Percentiles rank a stretch among this genome's conserved stretches.
phyloP scores from a whole-genome alignment of 179 eudicot species.

The Actinidia chinensis region DNA sequence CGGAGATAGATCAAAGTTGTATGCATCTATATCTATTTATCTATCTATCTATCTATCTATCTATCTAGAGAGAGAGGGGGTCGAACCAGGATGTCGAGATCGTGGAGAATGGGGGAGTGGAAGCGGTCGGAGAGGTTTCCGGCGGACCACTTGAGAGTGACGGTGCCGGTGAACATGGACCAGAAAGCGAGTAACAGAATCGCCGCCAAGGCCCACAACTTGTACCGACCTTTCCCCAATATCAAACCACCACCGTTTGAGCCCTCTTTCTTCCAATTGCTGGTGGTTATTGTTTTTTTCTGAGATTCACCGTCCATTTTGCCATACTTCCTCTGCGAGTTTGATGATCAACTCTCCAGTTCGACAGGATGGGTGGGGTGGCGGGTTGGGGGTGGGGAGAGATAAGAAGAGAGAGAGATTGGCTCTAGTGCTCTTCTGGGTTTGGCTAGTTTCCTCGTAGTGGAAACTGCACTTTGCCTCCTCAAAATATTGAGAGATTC shows the following conservation, averaged over 20 bases:
- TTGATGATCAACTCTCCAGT: background rate
- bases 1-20: too few species aligned
- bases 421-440: background rate
- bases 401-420: background rate
- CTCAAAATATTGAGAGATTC: too few species aligned
- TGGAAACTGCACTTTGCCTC: too few species aligned
- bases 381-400: background rate
- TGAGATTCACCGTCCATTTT: conserved; percentile 18
- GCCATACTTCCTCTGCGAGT: background rate
- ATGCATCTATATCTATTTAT: background rate
- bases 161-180: conserved; percentile 62
- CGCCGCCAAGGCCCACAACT: conserved; percentile 47
- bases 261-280: conserved; percentile 22
- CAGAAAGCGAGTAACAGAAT: conserved; percentile 50
- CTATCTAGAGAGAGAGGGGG: background rate
- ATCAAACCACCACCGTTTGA: conserved; percentile 6
- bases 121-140: conserved; percentile 27
- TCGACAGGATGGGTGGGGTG: background rate
- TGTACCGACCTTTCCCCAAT: conserved; percentile 40
- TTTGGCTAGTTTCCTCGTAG: background rate
- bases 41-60: background rate
- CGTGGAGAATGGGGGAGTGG: conserved; percentile 31
- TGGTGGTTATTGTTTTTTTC: background rate
- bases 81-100: conserved; percentile 50
- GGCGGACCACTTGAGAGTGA: conserved; percentile 57